Evolutionary conservation across 768 basidiomycete species (phyloP).

Genomic region (Coprinellus micaceus): DNA sequence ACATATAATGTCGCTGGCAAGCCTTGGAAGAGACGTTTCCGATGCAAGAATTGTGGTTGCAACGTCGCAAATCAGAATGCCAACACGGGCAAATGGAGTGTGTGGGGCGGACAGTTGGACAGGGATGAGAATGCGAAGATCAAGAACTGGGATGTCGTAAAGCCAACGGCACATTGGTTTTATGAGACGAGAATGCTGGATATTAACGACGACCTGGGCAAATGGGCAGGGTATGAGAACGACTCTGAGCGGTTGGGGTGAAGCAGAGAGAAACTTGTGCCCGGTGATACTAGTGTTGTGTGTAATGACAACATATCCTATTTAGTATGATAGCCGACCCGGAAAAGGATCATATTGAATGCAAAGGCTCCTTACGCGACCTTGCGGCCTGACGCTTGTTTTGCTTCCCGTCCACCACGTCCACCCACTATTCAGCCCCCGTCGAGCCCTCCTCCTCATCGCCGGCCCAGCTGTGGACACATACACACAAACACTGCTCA

Average conservation of each 20-base stretch:
- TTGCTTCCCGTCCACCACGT: background rate
- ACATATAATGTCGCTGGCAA: slow-evolving; percentile 45
- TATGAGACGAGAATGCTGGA: slow-evolving; percentile 61
- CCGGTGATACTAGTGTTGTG: background rate
- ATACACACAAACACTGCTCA: slow-evolving; percentile 36
- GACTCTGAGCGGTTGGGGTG: slow-evolving; percentile 34
- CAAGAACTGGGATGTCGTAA: slow-evolving; percentile 48
- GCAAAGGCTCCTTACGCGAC: background rate
- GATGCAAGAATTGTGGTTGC: slow-evolving; percentile 61
- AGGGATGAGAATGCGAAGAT: slow-evolving; percentile 50
- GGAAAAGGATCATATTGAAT: background rate
- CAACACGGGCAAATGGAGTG: slow-evolving; percentile 44
- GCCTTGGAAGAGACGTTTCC: slow-evolving; percentile 57
- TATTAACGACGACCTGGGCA: slow-evolving; percentile 51
- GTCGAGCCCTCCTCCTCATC: background rate
- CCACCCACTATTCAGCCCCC: background rate
- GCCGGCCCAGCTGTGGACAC: background rate
- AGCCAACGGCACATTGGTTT: slow-evolving; percentile 65
- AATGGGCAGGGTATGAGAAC: slow-evolving; percentile 65
- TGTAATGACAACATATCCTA: background rate
- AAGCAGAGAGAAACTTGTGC: too few species aligned
- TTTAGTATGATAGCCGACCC: background rate
- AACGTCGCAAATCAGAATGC: slow-evolving; percentile 52
- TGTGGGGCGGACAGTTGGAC: slow-evolving; percentile 57
- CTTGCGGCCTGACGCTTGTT: background rate